These are phyloP conservation scores for Oxytropis ochrocephala DNA, from an alignment of 306 rosid species.

Conservation along the genomic window DNA sequence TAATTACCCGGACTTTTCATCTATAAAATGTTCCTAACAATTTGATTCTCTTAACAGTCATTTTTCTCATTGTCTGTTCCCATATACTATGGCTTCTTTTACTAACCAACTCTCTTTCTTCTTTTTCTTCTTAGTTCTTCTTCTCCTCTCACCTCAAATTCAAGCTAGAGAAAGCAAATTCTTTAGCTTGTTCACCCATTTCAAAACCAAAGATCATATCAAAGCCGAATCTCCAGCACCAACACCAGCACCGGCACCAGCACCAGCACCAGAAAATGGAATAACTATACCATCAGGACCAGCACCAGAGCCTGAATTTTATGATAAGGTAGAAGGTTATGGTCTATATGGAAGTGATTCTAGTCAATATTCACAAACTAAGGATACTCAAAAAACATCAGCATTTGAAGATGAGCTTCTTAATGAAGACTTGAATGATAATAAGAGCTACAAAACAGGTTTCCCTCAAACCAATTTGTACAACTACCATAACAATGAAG, in stretches of 20 bases:
- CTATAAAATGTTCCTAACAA: conserved; percentile 33
- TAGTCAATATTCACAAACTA: conserved; percentile 17
- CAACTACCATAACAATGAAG: background rate
- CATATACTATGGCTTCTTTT: conserved; percentile 39
- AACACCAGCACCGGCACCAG: conserved; percentile 15
- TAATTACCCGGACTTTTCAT: conserved; percentile 22
- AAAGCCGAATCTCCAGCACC: conserved; percentile 13
- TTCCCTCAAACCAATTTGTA: conserved; percentile 22
- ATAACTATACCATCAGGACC: conserved; percentile 20
- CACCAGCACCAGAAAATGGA: background rate
- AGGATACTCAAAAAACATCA: conserved; percentile 28
- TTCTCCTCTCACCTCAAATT: conserved; percentile 37
- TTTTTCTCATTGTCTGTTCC: conserved; percentile 3
- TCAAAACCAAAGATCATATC: conserved; percentile 14
- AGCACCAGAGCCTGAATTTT: conserved; percentile 32
- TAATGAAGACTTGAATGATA: conserved; percentile 21
- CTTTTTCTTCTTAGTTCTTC: conserved; percentile 26
- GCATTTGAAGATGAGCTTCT: conserved; percentile 35
- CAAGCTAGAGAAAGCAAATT: conserved; percentile 49
- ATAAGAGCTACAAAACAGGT: conserved; percentile 22
- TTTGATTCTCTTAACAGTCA: background rate
- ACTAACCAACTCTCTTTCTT: conserved; percentile 28
- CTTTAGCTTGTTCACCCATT: conserved; percentile 42
- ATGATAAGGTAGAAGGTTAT: conserved; percentile 36
- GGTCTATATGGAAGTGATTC: conserved; percentile 47